Conservation (phyloP, 257 asterid species). For the Thymus quinquecostatus region DNA sequence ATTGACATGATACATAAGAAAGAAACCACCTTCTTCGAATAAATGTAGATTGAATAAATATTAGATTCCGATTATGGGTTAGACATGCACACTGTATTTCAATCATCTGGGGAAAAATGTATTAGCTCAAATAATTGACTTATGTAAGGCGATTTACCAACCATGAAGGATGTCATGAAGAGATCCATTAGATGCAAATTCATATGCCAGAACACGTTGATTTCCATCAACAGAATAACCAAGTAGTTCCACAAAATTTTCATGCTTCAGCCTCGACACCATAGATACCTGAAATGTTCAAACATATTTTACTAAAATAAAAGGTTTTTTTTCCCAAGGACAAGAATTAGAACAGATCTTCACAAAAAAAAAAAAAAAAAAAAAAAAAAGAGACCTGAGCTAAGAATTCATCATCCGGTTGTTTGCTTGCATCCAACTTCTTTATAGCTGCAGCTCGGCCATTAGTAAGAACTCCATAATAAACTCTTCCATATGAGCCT, state of each 20-base stretch:
- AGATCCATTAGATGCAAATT: slow-evolving; percentile 88
- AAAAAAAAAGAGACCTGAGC: slow-evolving; percentile 59
- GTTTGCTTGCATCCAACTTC: slow-evolving; percentile 81
- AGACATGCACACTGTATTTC: background rate
- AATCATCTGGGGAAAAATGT: slow-evolving; percentile 7
- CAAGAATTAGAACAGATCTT: slow-evolving; percentile 16
- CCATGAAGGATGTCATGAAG: slow-evolving; percentile 94
- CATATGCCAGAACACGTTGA: slow-evolving; percentile 80
- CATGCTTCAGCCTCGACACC: slow-evolving; percentile 88
- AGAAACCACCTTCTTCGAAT: background rate
- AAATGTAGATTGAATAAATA: slow-evolving; percentile 1
- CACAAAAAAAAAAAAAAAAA: background rate
- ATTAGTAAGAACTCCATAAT: slow-evolving; percentile 62
- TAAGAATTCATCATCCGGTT: slow-evolving; percentile 83
- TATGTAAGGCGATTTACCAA: slow-evolving; percentile 35
- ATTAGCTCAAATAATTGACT: slow-evolving; percentile 5
- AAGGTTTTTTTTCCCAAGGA: slow-evolving; percentile 3
- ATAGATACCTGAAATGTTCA: slow-evolving; percentile 66
- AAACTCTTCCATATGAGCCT: slow-evolving; percentile 93
- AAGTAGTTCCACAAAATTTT: slow-evolving; percentile 75
- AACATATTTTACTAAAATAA: slow-evolving; percentile 4
- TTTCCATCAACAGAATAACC: slow-evolving; percentile 89
- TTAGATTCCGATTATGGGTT: slow-evolving; percentile 10
- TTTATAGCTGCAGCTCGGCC: slow-evolving; percentile 78
- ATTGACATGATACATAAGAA: background rate